Evolutionary conservation across 192 early-diverging fungal genomes (phyloP).

Genomic region (Coemansia umbellata): DNA sequence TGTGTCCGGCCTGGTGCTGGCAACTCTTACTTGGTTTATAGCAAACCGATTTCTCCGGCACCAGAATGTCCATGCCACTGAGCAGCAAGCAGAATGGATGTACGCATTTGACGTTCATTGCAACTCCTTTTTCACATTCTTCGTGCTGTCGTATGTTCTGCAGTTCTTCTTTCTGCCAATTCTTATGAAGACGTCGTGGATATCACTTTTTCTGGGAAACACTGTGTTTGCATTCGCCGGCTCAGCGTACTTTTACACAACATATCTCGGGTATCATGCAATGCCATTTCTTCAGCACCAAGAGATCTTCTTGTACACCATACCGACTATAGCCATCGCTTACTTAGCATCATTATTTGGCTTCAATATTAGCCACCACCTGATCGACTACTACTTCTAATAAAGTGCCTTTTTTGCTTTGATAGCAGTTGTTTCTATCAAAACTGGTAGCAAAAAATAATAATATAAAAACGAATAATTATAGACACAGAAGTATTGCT

Average conservation of each 20-base stretch:
- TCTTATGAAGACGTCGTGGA: constrained; percentile 71
- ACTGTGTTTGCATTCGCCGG: constrained; percentile 79
- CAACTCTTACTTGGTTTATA: constrained; percentile 46
- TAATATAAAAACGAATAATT: too few relatives aligned
- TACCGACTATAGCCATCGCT: constrained; percentile 60
- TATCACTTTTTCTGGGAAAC: constrained; percentile 83
- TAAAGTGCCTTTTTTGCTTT: too few relatives aligned
- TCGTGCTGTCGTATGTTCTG: constrained; percentile 80
- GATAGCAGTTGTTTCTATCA: too few relatives aligned
- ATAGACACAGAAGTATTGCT: too few relatives aligned
- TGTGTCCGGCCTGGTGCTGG: constrained; percentile 12
- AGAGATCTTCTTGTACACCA: constrained; percentile 85
- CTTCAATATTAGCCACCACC: constrained; percentile 72
- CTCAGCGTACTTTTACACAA: constrained; percentile 81
- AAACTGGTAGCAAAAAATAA: too few relatives aligned
- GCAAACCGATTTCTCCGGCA: constrained; percentile 81
- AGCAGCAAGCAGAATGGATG: constrained; percentile 92
- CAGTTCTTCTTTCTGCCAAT: constrained; percentile 92
- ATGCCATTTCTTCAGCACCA: constrained; percentile 90
- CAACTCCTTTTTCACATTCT: constrained; percentile 91
- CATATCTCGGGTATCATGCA: constrained; percentile 93
- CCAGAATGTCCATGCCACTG: constrained; percentile 69
- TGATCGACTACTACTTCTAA: constrained; percentile 76
- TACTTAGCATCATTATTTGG: constrained; percentile 66
- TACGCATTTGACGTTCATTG: constrained; percentile 97